phyloP scores from a whole-genome alignment of 495 filamentous ascomycete genomes.

The Penicillium silybi region DNA sequence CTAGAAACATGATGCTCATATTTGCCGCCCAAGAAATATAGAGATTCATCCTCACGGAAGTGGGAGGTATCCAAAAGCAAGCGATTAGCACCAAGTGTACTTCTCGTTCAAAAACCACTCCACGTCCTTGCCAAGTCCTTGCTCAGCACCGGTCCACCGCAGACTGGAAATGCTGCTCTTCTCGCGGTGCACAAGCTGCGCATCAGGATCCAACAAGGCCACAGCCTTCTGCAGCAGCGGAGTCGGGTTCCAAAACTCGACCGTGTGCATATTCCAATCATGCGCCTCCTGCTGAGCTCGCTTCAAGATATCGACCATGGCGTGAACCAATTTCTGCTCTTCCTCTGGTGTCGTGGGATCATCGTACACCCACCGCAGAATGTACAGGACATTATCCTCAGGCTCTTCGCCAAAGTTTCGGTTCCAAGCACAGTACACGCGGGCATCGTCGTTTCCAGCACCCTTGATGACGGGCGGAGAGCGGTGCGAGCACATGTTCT shows the following conservation, averaged over 20 bases:
- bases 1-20: slow-evolving; percentile 18
- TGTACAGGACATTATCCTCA: slow-evolving; percentile 67
- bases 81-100: slow-evolving; percentile 80
- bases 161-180: slow-evolving; percentile 60
- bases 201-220: slow-evolving; percentile 43
- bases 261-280: slow-evolving; percentile 54
- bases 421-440: slow-evolving; percentile 79
- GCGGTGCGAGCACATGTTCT: slow-evolving; percentile 41
- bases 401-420: slow-evolving; percentile 58
- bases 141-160: slow-evolving; percentile 56
- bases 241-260: slow-evolving; percentile 65
- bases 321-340: slow-evolving; percentile 33
- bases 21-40: slow-evolving; percentile 16
- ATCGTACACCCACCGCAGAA: slow-evolving; percentile 76
- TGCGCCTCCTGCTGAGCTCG: slow-evolving; percentile 54
- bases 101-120: slow-evolving; percentile 93
- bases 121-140: slow-evolving; percentile 50
- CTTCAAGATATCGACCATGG: slow-evolving; percentile 49
- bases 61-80: background rate
- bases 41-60: background rate
- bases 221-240: slow-evolving; percentile 57
- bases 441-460: slow-evolving; percentile 52
- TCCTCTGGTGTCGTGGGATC: slow-evolving; percentile 35
- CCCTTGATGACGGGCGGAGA: slow-evolving; percentile 59
- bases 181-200: slow-evolving; percentile 54